These are phyloP conservation scores for Lolium multiflorum DNA, from an alignment of 176 grass and related monocot species.

Conservation along the genomic window DNA sequence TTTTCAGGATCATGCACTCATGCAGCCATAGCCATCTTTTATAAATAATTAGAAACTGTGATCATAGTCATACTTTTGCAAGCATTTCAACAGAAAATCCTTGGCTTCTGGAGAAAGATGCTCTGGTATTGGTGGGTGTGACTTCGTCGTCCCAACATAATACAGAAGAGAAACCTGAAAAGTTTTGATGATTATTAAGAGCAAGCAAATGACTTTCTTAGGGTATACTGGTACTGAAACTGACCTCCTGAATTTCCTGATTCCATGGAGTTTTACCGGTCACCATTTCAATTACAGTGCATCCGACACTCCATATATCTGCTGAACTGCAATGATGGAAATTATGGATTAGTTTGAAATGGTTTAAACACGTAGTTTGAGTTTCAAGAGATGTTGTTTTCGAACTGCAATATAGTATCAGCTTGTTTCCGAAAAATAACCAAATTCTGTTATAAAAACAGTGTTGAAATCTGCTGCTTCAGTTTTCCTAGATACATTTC, in stretches of 20 bases:
- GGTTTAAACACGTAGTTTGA: neutral
- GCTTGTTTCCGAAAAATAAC: neutral
- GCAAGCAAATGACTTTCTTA: neutral
- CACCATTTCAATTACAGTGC: slow-evolving; percentile 98
- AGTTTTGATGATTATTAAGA: slow-evolving; percentile 24
- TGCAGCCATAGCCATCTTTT: neutral
- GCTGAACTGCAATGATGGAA: slow-evolving; percentile 60
- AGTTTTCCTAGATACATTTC: slow-evolving; percentile 6
- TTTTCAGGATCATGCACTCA: slow-evolving; percentile 21
- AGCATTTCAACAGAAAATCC: slow-evolving; percentile 93
- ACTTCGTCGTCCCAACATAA: slow-evolving; percentile 91
- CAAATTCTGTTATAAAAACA: neutral
- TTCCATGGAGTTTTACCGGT: slow-evolving; percentile 91
- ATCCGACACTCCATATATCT: slow-evolving; percentile 98
- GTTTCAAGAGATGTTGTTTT: slow-evolving; percentile 20
- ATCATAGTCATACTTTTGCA: slow-evolving; percentile 73
- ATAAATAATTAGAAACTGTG: slow-evolving; percentile 26
- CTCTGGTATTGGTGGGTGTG: slow-evolving; percentile 95
- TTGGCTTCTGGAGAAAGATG: slow-evolving; percentile 87
- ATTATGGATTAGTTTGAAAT: slow-evolving; percentile 27
- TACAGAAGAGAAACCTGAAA: slow-evolving; percentile 90
- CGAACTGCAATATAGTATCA: neutral
- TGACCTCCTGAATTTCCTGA: slow-evolving; percentile 87
- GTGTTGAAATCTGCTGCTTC: neutral
- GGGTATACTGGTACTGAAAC: neutral